Percentiles rank a stretch among this genome's conserved stretches.
These are phyloP conservation scores for Thielaviopsis populi DNA, from an alignment of 2,329 filamentous ascomycete species.

Conservation along the genomic window DNA sequence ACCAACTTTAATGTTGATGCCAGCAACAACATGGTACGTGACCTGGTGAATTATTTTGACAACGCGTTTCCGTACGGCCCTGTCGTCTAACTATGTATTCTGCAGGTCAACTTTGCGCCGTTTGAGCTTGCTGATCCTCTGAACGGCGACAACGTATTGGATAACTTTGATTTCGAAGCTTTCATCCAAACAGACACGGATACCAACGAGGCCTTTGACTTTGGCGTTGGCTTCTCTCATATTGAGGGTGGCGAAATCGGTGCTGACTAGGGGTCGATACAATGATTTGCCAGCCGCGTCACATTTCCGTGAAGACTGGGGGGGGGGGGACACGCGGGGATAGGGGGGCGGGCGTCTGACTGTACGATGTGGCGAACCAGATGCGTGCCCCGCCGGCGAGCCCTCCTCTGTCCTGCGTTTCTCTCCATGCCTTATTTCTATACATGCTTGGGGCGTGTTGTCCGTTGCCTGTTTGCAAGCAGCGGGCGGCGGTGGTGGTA, in stretches of 20 bases:
- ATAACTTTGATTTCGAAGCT: slow-evolving; percentile 53
- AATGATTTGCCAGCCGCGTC: slow-evolving; percentile 9
- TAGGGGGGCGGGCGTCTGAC: not conserved
- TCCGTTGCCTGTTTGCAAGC: too few species aligned
- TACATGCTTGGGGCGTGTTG: not conserved
- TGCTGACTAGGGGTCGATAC: slow-evolving; percentile 31
- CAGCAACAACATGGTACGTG: slow-evolving; percentile 12
- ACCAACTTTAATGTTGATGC: slow-evolving; percentile 20
- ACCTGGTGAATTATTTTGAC: not conserved
- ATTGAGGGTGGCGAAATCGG: slow-evolving; percentile 41
- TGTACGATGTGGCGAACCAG: too few species aligned
- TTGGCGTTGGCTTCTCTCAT: slow-evolving; percentile 33
- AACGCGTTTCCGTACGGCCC: not conserved
- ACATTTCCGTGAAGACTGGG: slow-evolving; percentile 5
- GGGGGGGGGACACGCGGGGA: not conserved
- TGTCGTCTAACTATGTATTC: slow-evolving; percentile 1
- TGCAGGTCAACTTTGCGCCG: slow-evolving; percentile 30
- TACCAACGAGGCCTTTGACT: slow-evolving; percentile 39
- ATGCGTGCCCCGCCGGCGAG: not conserved
- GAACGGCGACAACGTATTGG: slow-evolving; percentile 41
- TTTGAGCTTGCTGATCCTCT: slow-evolving; percentile 44
- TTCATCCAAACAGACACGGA: slow-evolving; percentile 45
- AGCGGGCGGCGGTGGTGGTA: not conserved
- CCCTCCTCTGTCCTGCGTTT: not conserved
- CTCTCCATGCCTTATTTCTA: not conserved